Evolutionary conservation across 2,329 filamentous ascomycete species (phyloP), one percentile per base, ranked within the genome.

Genomic region (Penicillium sp.): DNA sequence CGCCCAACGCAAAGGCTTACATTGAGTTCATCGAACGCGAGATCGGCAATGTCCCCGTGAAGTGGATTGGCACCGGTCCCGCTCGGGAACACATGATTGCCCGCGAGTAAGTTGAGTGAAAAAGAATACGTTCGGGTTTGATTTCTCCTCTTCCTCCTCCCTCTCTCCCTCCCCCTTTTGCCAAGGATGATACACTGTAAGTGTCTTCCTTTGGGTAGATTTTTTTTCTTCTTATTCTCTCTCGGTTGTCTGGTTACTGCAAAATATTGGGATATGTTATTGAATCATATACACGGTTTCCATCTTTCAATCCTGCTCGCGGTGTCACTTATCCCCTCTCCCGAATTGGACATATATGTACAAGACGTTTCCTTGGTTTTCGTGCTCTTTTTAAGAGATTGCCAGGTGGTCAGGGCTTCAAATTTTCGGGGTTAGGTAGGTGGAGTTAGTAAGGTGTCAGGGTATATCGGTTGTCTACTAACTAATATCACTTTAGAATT

Each of bases 31-130:
- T 87, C 61, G 85, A 87, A 75, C 63, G 65, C 45, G 76, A 81
- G 57, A 78, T 84, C 51, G 73, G 80, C 16, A 82, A 79, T 45
- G 79, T 87, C 36, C 79, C 76, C 58, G 75, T 87, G 54, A 85
- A 82, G 74, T 87, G 82, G 76, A 85, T 87, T 66, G 85, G 85
- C 34, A 85, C 84, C 9, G 85, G 85, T 11, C 84, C 84, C 51
- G 79, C 77, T 42, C 75, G 84, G 59, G 83, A 86, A 59, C 80
- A 84, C 68, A 86, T 87, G 84, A 84, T 87, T 67, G 72, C 78
- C 50, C 75, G 82, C 70, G 62, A 64, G 45, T 67, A 64, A 52
- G 42, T 21, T 31, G 13, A 48, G 21, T 14, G 19, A 24, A 24
- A 23, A 16, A 42, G 23, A 26, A 29, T 36, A 18, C 40, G 28